A percentile compares a stretch with the other conserved stretches of the same genome.
phyloP scores from a whole-genome alignment of 2,329 filamentous ascomycete species.

The Alternaria triticina region DNA sequence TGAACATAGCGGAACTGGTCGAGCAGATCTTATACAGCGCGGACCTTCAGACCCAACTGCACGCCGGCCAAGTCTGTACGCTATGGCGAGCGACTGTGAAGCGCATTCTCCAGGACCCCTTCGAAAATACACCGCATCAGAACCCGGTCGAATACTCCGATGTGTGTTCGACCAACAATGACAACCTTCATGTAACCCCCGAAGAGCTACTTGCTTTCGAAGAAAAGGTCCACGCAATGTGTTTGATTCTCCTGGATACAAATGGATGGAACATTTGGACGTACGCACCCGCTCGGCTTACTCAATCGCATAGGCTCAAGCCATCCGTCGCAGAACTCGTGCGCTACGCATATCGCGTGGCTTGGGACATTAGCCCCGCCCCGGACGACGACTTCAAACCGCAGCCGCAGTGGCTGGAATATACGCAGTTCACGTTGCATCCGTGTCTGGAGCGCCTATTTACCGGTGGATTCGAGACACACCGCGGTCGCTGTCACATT shows the following conservation, averaged over 20 bases:
- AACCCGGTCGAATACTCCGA: neutral
- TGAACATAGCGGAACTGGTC: neutral
- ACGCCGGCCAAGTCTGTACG: neutral
- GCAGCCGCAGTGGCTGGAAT: neutral
- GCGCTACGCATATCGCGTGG: neutral
- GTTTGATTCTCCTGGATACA: neutral
- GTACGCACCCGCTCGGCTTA: neutral
- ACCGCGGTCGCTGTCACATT: neutral
- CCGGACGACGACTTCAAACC: neutral
- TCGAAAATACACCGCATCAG: neutral
- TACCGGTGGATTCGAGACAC: neutral
- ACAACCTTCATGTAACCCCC: neutral
- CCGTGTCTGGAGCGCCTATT: neutral
- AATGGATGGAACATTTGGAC: neutral
- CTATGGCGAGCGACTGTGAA: neutral
- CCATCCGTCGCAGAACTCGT: neutral
- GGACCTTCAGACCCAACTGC: neutral
- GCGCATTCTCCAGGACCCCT: neutral
- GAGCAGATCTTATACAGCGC: neutral
- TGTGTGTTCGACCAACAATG: neutral
- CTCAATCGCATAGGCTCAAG: neutral
- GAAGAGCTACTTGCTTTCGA: neutral
- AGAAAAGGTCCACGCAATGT: neutral
- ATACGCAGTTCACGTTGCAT: neutral
- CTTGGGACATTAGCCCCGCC: neutral